These are phyloP conservation scores for Quercus tomentella DNA, from an alignment of 331 rosid species.

Conservation along the genomic window DNA sequence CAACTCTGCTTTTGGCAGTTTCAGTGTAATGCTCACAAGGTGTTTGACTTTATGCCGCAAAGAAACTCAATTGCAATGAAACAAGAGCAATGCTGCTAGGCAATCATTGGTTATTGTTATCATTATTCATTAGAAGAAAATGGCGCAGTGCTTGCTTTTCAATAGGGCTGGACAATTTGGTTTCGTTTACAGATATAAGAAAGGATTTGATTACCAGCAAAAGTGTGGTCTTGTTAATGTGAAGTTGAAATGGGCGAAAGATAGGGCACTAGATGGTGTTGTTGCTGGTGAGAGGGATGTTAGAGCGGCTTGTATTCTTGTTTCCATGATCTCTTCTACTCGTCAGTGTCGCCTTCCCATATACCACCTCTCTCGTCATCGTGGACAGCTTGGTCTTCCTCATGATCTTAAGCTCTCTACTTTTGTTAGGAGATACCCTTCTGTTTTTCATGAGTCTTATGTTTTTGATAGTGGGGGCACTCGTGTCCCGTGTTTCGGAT, in stretches of 20 bases:
- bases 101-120: neutral
- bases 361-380: constrained; percentile 49
- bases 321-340: constrained; percentile 53
- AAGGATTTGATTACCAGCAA: constrained; percentile 45
- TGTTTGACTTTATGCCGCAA: no score
- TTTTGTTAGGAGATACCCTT: constrained; percentile 74
- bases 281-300: constrained; percentile 61
- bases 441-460: constrained; percentile 56
- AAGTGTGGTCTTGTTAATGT: constrained; percentile 64
- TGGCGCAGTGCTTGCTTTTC: constrained; percentile 27
- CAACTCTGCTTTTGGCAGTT: no score
- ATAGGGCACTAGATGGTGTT: constrained; percentile 56
- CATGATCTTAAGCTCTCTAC: constrained; percentile 55
- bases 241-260: constrained; percentile 86
- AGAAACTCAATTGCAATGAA: neutral
- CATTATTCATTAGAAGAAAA: neutral
- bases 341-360: constrained; percentile 51
- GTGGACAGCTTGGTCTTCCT: constrained; percentile 75
- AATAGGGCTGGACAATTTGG: constrained; percentile 21
- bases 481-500: constrained; percentile 63
- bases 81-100: constrained; percentile 1
- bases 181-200: constrained; percentile 19
- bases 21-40: no score
- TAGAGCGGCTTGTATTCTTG: constrained; percentile 67
- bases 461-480: constrained; percentile 55